Evolutionary conservation across 1,284 basidiomycete species (phyloP), one percentile per base, ranked within the genome.

Genomic region (Melampsora larici-populina): DNA sequence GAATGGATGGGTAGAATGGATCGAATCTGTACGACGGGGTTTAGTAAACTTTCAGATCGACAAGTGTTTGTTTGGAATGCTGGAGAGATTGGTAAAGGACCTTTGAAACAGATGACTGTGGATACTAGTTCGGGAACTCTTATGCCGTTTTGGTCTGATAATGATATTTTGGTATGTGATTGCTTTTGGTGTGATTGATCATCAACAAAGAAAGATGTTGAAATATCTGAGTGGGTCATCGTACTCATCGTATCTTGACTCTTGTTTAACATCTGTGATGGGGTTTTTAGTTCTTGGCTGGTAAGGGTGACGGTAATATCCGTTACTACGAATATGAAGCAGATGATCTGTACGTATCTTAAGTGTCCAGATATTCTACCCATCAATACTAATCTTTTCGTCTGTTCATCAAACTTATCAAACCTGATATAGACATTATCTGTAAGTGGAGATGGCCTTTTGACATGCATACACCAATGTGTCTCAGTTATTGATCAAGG

Each of bases 141-240:
- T 71, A 97, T 98, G 93, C 96, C 96, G 0, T 97, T 96, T 89
- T 99, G 93, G 90, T 90, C 89, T 66, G 94, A 97, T 78, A 87
- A 87, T 81, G 97, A 96, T 85, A 91, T 92, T 26, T 66, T 74
- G 48, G 71, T 74, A 79, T 81, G 81, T 79, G 81, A 6, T 55
- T 26, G 24, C 4, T 5, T 55, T 31, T 49, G 13, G 2, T 26
- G 15, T 5, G 51, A 26, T 29, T 67, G 11, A n/a, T 5, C 24
- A 21, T 64, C 60, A 26, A 40, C 13, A 15, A 18, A 36, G 31
- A 36, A 29, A 17, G 15, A 5, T 36, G n/a, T 68, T 24, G 13
- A 8, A 65, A 40, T 60, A 1, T 58, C 24, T 2, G 29, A 29
- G 7, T 0, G 58, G 48, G 18, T 29, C 0, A 0, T n/a, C n/a